Conservation (phyloP, 441 rosid genomes). For the Erodium texanum region DNA sequence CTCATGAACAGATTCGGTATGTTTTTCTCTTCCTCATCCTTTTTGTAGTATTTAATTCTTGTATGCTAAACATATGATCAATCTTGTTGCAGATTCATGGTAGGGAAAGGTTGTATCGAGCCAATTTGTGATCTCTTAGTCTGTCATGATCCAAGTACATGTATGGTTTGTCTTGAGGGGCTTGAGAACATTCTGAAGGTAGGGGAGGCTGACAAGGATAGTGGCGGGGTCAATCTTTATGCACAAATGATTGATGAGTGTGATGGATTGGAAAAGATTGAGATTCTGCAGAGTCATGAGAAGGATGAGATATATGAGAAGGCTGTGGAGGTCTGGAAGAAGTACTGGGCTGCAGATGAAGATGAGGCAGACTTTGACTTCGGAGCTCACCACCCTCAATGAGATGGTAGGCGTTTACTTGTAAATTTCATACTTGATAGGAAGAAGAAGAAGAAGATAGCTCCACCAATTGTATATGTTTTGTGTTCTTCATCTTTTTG, state of each 20-base stretch:
- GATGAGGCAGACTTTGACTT: conserved; percentile 44
- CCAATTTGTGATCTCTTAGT: conserved; percentile 56
- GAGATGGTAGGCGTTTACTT: not conserved
- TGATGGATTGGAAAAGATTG: conserved; percentile 48
- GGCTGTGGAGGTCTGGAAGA: conserved; percentile 53
- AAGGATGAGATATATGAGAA: conserved; percentile 58
- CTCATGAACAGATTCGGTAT: conserved; percentile 58
- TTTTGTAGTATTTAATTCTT: no score
- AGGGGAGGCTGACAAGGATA: conserved; percentile 51
- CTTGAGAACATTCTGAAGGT: conserved; percentile 61
- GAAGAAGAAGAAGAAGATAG: no score
- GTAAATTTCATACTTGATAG: no score
- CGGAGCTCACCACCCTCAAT: conserved; percentile 32
- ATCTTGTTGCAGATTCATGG: conserved; percentile 39
- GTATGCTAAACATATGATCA: not conserved
- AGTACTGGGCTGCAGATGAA: conserved; percentile 54
- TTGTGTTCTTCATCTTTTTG: no score
- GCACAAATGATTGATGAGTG: conserved; percentile 47
- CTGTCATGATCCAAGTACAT: conserved; percentile 56
- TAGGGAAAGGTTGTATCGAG: conserved; percentile 49
- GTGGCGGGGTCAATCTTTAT: conserved; percentile 37
- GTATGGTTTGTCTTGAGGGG: conserved; percentile 57
- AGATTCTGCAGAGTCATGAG: conserved; percentile 45
- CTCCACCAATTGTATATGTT: no score
- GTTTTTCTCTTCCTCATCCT: no score